Evolutionary conservation across 1,284 basidiomycete species (phyloP).

Genomic region (Cutaneotrichosporon cavernicola): DNA sequence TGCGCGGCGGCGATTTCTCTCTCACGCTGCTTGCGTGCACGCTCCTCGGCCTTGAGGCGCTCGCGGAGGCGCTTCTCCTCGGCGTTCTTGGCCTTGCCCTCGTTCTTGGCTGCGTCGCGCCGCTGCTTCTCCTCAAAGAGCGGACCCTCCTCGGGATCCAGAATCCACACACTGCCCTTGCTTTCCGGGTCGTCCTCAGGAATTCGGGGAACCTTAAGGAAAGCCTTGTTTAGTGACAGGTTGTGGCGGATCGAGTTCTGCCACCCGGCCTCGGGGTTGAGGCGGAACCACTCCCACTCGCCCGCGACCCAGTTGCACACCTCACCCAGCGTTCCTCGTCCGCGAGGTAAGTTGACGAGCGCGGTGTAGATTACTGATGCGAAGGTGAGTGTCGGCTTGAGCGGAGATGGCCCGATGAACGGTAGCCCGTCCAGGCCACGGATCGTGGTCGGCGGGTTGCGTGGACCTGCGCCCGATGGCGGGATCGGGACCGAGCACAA

Average conservation of each 20-base stretch:
- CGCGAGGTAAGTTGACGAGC: constrained; percentile 54
- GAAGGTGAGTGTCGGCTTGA: constrained; percentile 52
- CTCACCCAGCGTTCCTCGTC: constrained; percentile 84
- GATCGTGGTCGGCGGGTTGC: constrained; percentile 46
- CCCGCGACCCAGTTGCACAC: constrained; percentile 89
- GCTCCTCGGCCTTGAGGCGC: constrained; percentile 41
- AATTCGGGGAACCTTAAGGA: constrained; percentile 78
- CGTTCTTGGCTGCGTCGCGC: constrained; percentile 44
- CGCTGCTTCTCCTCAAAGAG: constrained; percentile 52
- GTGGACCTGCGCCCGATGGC: constrained; percentile 48
- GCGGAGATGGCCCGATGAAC: constrained; percentile 51
- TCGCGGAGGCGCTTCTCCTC: constrained; percentile 46
- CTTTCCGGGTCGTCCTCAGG: constrained; percentile 73
- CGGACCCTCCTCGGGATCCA: constrained; percentile 64
- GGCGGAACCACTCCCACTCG: constrained; percentile 83
- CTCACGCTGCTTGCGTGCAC: constrained; percentile 38
- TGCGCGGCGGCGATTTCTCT: constrained; percentile 26
- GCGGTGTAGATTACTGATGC: constrained; percentile 52
- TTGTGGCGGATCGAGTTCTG: constrained; percentile 94
- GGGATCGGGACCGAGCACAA: constrained; percentile 50
- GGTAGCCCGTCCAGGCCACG: constrained; percentile 50
- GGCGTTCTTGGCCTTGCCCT: constrained; percentile 50
- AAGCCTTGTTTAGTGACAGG: constrained; percentile 80
- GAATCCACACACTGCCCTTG: constrained; percentile 84
- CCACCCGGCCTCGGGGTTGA: constrained; percentile 76